Evolutionary conservation across 306 rosid species (phyloP), one percentile per base, ranked within the genome.

Genomic region (Quercus wislizeni): DNA sequence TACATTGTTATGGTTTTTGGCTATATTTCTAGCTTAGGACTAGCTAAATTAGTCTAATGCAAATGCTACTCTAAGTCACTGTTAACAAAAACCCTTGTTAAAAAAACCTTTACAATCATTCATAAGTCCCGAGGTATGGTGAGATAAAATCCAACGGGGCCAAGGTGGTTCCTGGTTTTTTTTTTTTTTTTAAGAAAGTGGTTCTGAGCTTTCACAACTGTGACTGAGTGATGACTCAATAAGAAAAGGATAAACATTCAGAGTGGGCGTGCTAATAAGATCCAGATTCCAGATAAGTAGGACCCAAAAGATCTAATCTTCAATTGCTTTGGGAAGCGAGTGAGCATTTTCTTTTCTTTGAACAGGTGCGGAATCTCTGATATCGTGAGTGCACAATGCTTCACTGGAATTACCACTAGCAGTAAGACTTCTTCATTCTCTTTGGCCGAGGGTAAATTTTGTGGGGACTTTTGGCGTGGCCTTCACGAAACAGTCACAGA

Each of bases 281-380:
- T 59, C 5, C 43, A 62, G 10, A 38, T 38, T 27, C 46, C 71
- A 65, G 23, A 18, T 69, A 41, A 78, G 75, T 46, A 55, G 35
- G 81, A 71, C 56, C 21, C 31, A 2, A 57, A 28, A 46, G 4
- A 17, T 10, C 43, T 38, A 71, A 51, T 20, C 21, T 56, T 41
- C 82, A 78, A 57, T 33, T 69, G 75, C 69, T 9, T 18, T 28
- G 77, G 76, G 64, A 61, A 17, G 13, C 72, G 28, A 25, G 75
- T 2, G 74, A 31, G 30, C 27, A 4, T 17, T 68, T 65, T 35
- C 21, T 56, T 76, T 69, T 81, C 75, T 31, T 69, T 52, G 65
- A 73, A 64, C 71, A 35, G 81, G 81, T 31, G 58, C 71, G 33
- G 85, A 85, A 81, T 81, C 85, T 85, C 79, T 75, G 85, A 74